Conservation (phyloP, 192 early-diverging fungal species). For the Spinellus fusiger region DNA sequence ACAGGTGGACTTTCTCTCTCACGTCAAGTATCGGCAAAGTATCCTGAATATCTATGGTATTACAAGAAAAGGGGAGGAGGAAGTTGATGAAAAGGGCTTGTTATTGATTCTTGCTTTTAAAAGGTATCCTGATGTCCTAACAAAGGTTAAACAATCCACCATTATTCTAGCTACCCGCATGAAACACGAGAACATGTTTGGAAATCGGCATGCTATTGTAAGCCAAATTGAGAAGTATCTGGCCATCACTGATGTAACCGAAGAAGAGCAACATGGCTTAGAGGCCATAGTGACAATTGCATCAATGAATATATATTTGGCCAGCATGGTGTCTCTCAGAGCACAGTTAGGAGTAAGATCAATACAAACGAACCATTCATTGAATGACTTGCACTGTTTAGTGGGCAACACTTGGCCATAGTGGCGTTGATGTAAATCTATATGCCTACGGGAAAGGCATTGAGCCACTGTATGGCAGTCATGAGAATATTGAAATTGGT, state of each 20-base stretch:
- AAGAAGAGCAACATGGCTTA: slow-evolving; percentile 48
- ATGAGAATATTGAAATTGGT: slow-evolving; percentile 87
- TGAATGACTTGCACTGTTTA: slow-evolving; percentile 18
- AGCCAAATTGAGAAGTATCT: slow-evolving; percentile 26
- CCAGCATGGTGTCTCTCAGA: slow-evolving; percentile 46
- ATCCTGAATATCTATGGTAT: slow-evolving; percentile 86
- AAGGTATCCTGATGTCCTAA: slow-evolving; percentile 68
- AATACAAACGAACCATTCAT: not conserved
- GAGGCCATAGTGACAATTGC: slow-evolving; percentile 31
- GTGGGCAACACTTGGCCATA: slow-evolving; percentile 90
- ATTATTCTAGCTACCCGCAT: slow-evolving; percentile 33
- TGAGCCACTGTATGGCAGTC: slow-evolving; percentile 64
- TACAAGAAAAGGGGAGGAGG: not conserved
- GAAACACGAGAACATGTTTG: not conserved
- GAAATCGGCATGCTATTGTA: slow-evolving; percentile 33
- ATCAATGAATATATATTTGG: slow-evolving; percentile 42
- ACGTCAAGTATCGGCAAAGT: slow-evolving; percentile 58
- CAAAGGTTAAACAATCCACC: slow-evolving; percentile 63
- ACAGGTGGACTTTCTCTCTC: slow-evolving; percentile 90
- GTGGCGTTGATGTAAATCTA: slow-evolving; percentile 91
- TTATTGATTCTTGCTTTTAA: not conserved
- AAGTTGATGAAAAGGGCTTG: not conserved
- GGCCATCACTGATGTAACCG: slow-evolving; percentile 63
- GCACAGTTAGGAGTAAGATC: slow-evolving; percentile 51
- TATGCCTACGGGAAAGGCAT: slow-evolving; percentile 72